Evolutionary conservation across 116 monocot genomes (phyloP), one percentile per base, ranked within the genome.

Genomic region (Phalaenopsis hybrid): DNA sequence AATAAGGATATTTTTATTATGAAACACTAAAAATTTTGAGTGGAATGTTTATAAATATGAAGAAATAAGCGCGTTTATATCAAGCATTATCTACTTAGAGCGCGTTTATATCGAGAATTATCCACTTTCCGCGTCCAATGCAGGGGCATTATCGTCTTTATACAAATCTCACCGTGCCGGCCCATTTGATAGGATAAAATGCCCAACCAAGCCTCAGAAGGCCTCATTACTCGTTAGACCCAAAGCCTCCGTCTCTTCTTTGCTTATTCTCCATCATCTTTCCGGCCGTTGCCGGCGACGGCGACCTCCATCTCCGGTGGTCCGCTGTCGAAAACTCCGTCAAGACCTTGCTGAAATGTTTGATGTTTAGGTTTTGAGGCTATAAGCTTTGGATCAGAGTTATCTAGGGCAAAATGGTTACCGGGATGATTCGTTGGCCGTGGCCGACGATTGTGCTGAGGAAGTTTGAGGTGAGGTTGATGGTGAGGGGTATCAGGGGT

Each of bases 371-470:
- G 21, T 63, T 20, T 63, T 13, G 49, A 12, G 3, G 77, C 65
- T 68, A 5, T 46, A 50, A 28, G 49, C 21, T 77, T n/a, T 18
- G 20, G 77, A 77, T 25, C 48, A 48, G 49, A 2, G 4, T 18
- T 12, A 21, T 28, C 51, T 50, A 44, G 31, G 31, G 45, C 23
- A 70, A 34, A 25, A 90, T 95, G 95, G 92, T 87, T 86, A 81
- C 84, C 79, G 92, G 76, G 82, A 88, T 95, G 89, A 92, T 92
- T 84, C 78, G 88, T 80, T 95, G 95, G 95, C 90, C 94, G 17
- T 94, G 94, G 96, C 92, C 92, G 52, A 90, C 92, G 50, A 37
- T 82, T 17, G 1, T 78, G 15, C 59, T 87, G 74, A 89, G 57
- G 85, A 94, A 94, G 87, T 92, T 92, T 74, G 83, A 80, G 76